A percentile compares a stretch with the other conserved stretches of the same genome.
These are phyloP conservation scores for Podila epigama DNA, from an alignment of 192 early-diverging fungal genomes.

Conservation along the genomic window DNA sequence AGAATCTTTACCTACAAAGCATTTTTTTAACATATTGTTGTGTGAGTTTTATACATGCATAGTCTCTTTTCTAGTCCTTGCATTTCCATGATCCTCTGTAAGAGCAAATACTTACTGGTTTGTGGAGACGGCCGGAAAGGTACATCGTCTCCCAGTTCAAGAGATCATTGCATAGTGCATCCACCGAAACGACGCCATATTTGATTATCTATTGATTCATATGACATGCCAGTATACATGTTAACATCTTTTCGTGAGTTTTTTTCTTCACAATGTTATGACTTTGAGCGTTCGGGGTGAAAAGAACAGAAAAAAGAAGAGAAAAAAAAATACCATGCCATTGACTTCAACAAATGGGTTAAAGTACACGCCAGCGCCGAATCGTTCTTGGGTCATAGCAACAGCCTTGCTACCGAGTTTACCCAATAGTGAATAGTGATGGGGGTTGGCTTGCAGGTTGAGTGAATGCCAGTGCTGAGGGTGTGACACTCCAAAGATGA, in stretches of 20 bases:
- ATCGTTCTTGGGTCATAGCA: slow-evolving; percentile 76
- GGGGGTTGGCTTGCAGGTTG: slow-evolving; percentile 90
- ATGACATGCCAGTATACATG: too few species aligned
- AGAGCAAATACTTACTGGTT: slow-evolving; percentile 73
- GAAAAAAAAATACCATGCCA: slow-evolving; percentile 67
- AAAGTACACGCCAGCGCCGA: slow-evolving; percentile 94
- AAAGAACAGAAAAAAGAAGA: background rate
- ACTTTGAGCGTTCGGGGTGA: too few species aligned
- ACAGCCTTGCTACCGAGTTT: slow-evolving; percentile 77
- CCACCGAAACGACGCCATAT: slow-evolving; percentile 96
- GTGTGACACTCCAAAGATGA: slow-evolving; percentile 95
- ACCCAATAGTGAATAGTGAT: slow-evolving; percentile 90
- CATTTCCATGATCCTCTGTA: background rate
- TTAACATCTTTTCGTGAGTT: too few species aligned
- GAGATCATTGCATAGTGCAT: slow-evolving; percentile 85
- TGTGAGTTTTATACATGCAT: too few species aligned
- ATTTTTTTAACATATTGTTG: background rate
- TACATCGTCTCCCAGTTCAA: slow-evolving; percentile 96
- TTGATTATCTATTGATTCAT: slow-evolving; percentile 71
- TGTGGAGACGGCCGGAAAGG: slow-evolving; percentile 96
- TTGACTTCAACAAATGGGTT: slow-evolving; percentile 92
- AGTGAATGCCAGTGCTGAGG: slow-evolving; percentile 97
- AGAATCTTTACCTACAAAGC: slow-evolving; percentile 72
- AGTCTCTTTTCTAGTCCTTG: too few species aligned
- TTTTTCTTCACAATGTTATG: too few species aligned